Base-by-base conservation (phyloP, 169 alveolate species). In the Plasmodium vivax region DNA sequence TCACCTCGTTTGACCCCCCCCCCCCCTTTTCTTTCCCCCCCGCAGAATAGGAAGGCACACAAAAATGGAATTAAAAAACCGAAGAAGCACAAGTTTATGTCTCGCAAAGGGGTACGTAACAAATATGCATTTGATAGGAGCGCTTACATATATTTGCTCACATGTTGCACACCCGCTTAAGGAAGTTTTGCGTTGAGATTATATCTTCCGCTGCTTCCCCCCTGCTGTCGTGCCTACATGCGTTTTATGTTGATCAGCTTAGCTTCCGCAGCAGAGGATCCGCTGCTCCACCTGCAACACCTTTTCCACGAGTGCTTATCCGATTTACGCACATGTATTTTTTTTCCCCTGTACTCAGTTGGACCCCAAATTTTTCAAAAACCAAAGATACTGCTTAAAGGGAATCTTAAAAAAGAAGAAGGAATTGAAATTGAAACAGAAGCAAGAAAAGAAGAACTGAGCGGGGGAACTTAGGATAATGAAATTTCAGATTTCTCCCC, bases 41-140 rank as follows among this genome's bases (percentile, higher is more conserved):
- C 45, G 88, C 95, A 96, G 97, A 96, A 96, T 92, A 90, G 96
- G 73, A 97, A 97, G 92, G 97, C 97, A 58, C 98, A 97, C 74
- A 96, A 96, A 82, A 97, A 97, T 87, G 98, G 98, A 73, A 97
- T 97, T 72, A 95, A 95, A 94, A 95, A 95, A 84, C 96, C 96
- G 38, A 91, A 93, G 79, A 79, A 83, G 90, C 93, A 80, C 93
- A 96, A 95, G 85, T 96, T 96, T 77, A 82, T 96, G 88, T 96
- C 98, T 68, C 96, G 97, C 23, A 95, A 93, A 92, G 98, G 98
- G 85, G 97, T 96, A 96, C 85, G 96, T n/a, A 27, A 27, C 34
- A 82, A 23, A 16, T 83, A 41, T 23, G 51, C 54, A 16, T 43
- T 82, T 23, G 16, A 68, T 74, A 30, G 9, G 6, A 77, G 38